Conservation (phyloP, 495 filamentous ascomycete species). For the Neurospora sp. region DNA sequence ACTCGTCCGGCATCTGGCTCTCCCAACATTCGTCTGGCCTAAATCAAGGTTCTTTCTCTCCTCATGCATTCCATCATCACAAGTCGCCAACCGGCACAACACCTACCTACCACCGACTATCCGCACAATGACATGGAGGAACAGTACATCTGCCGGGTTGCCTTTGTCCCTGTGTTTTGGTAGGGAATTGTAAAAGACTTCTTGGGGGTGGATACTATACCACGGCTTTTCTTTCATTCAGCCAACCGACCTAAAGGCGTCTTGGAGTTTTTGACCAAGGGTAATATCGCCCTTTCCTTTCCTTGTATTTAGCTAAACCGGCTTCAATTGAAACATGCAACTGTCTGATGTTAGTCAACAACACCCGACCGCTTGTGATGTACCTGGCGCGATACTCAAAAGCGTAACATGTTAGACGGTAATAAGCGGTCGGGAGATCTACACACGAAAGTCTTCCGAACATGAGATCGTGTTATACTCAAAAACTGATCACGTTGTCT, state of each 20-base stretch:
- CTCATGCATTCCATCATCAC: background rate
- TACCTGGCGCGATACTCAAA: background rate
- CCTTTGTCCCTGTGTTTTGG: background rate
- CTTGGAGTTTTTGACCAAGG: background rate
- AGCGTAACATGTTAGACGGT: background rate
- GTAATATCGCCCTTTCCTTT: background rate
- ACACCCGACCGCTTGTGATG: background rate
- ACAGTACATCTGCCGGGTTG: background rate
- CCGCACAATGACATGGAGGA: background rate
- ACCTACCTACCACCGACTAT: background rate
- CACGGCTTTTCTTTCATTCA: background rate
- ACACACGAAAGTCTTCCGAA: background rate
- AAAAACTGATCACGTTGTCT: background rate
- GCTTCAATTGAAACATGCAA: background rate
- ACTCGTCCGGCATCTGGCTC: conserved; percentile 18
- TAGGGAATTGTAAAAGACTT: background rate
- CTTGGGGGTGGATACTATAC: background rate
- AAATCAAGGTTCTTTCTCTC: background rate
- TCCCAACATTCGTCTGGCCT: conserved; percentile 20
- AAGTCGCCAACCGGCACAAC: background rate
- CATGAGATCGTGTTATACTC: background rate
- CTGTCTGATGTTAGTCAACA: background rate
- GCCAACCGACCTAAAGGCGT: background rate
- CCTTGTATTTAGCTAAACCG: background rate
- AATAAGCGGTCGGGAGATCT: background rate